Base-by-base conservation (phyloP, 2,329 filamentous ascomycete genomes). In the Celoporthe dispersa region DNA sequence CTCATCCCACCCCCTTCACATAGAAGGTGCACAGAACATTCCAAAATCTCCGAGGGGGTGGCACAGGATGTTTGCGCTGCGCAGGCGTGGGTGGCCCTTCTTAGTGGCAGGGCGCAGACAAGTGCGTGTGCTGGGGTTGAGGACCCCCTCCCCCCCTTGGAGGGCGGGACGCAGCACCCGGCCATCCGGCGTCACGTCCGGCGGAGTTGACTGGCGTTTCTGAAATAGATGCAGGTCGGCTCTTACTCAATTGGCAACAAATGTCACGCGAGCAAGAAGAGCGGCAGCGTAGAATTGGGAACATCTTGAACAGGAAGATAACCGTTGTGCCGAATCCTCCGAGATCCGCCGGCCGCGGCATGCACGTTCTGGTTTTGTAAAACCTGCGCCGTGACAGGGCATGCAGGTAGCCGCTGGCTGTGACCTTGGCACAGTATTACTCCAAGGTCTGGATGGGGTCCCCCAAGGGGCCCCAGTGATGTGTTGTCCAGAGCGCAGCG, bases 1-100 rank as follows among this genome's bases (percentile, higher is more conserved):
- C 11, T 25, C n/a, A 8, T 39, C 7, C 0, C n/a, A 59, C 53
- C 6, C 44, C 9, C 55, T 19, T 39, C 33, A 22, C 28, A 31
- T 37, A 25, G 60, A 63, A 41, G 53, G 33, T n/a, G 28, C 9
- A 60, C 19, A 19, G 37, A 68, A 65, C 51, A 59, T 68, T 68
- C 61, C 39, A 64, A 68, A 63, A 60, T 60, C 19, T 28, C 67
- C 67, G 61, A 57, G 8, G 22, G n/a, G 39, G 48, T 68, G 37
- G 33, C 53, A 57, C 61, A 31, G 28, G 33, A 55, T 39, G 19
- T 35, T 28, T 53, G 41, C 33, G 28, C 31, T 35, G 44, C 51
- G 53, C 25, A 57, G 19, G 53, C 14, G 53, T 33, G 16, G 35
- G 22, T 19, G 51, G 57, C 14, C 41, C 22, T 11, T 55, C 22